phyloP scores from a whole-genome alignment of 352 stramenopile species.

The Globisporangium apiculatum region DNA sequence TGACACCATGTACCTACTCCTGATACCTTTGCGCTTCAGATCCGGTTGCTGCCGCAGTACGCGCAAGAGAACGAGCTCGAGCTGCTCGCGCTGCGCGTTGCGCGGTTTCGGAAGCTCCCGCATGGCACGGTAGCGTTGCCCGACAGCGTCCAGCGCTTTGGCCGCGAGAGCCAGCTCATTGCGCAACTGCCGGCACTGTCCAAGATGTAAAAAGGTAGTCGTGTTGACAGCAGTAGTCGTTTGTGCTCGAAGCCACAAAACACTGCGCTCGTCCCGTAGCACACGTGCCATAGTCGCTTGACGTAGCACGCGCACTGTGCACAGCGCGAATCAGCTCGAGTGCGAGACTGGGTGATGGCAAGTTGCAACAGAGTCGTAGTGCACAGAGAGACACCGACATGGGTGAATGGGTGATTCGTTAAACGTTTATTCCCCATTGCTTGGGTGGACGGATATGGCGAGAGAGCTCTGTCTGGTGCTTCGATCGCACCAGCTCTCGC shows the following conservation, averaged over 20 bases:
- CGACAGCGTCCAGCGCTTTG: conserved; percentile 26
- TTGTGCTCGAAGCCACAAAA: neutral
- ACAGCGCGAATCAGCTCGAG: too few relatives aligned
- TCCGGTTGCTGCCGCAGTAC: conserved; percentile 34
- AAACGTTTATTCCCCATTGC: too few relatives aligned
- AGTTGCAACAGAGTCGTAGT: too few relatives aligned
- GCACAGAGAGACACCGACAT: too few relatives aligned
- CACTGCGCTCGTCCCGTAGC: too few relatives aligned
- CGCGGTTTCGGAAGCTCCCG: conserved; percentile 72
- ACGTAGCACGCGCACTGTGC: too few relatives aligned
- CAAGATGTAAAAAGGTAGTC: conserved; percentile 36
- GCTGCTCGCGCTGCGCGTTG: conserved; percentile 47
- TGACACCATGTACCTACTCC: too few relatives aligned
- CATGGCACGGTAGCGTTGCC: conserved; percentile 12
- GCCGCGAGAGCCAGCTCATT: conserved; percentile 53
- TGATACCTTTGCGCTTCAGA: conserved; percentile 1
- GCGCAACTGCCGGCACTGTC: conserved; percentile 57
- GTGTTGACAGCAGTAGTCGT: neutral
- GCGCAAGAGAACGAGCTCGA: conserved; percentile 55
- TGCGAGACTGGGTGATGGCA: too few relatives aligned
- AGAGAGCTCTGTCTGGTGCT: conserved; percentile 2
- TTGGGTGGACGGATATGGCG: too few relatives aligned
- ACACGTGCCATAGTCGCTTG: too few relatives aligned
- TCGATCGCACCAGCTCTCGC: conserved; percentile 10
- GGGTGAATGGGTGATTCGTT: too few relatives aligned